phyloP scores from a whole-genome alignment of 2,329 filamentous ascomycete genomes.

The Trichoderma oligosporum region DNA sequence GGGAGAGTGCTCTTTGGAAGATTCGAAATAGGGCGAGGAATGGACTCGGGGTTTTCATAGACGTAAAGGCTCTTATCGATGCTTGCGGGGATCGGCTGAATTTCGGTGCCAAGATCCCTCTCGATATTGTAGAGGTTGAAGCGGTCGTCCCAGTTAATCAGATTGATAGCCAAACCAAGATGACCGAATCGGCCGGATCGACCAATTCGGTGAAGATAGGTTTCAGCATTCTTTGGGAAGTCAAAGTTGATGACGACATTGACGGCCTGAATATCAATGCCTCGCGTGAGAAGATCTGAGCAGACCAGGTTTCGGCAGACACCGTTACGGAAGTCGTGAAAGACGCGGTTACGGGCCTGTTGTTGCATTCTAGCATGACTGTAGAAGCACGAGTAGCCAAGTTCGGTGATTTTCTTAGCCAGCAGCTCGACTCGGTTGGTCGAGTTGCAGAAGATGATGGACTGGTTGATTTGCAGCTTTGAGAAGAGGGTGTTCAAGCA shows the following conservation, averaged over 20 bases:
- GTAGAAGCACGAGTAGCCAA: constrained; percentile 99
- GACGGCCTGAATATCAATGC: constrained; percentile 98
- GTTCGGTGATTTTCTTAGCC: constrained; percentile 98
- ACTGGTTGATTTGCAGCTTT: constrained; percentile 99
- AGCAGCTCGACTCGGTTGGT: constrained; percentile 96
- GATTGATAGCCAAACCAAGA: constrained; percentile 93
- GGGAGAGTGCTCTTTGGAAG: constrained; percentile 35
- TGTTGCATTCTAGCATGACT: constrained; percentile 98
- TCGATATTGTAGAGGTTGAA: constrained; percentile 99
- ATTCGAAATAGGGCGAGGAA: constrained; percentile 72
- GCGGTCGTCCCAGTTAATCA: constrained; percentile 99
- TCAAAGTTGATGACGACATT: constrained; percentile 99
- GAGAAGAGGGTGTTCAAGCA: constrained; percentile 98
- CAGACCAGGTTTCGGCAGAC: constrained; percentile 97
- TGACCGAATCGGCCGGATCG: constrained; percentile 96
- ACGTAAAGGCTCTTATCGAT: constrained; percentile 99
- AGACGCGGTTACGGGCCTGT: constrained; percentile 93
- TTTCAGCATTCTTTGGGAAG: constrained; percentile 98
- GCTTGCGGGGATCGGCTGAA: constrained; percentile 86
- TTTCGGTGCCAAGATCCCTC: constrained; percentile 93
- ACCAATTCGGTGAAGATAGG: constrained; percentile 96
- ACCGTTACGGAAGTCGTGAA: constrained; percentile 98
- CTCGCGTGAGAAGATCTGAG: constrained; percentile 93
- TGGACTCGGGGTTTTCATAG: constrained; percentile 92
- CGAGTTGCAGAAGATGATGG: constrained; percentile 99